These are phyloP conservation scores for Saccharomycopsis babjevae DNA, from an alignment of 805 yeast genomes.

Conservation along the genomic window DNA sequence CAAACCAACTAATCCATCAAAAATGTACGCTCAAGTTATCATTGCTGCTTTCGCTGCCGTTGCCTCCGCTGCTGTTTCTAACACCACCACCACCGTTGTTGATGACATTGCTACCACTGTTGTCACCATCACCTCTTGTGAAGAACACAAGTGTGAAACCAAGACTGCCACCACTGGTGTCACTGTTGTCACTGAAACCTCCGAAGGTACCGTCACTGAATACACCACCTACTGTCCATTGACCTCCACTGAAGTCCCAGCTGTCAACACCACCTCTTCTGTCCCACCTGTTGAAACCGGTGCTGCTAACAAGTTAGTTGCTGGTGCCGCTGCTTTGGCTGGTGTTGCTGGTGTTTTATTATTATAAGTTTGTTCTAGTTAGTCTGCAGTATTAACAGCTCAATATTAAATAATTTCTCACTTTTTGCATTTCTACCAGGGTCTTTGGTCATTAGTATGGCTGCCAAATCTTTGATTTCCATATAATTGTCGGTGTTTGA, in stretches of 20 bases:
- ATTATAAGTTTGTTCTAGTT: conserved; percentile 16
- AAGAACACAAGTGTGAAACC: conserved; percentile 19
- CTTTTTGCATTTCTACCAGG: neutral
- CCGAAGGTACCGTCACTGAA: conserved; percentile 24
- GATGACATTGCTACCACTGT: conserved; percentile 22
- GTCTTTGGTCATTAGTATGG: neutral
- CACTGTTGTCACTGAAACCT: conserved; percentile 20
- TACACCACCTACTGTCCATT: conserved; percentile 31
- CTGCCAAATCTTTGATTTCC: neutral
- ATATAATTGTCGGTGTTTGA: neutral
- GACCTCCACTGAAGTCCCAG: conserved; percentile 14
- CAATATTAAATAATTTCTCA: neutral
- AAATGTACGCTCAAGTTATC: conserved; percentile 15
- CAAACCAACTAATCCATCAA: conserved; percentile 25
- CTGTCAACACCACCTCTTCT: conserved; percentile 11
- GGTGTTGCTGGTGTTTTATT: conserved; percentile 25
- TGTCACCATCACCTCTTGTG: conserved; percentile 24
- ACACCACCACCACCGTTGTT: conserved; percentile 14
- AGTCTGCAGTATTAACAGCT: neutral
- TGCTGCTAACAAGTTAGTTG: conserved; percentile 18
- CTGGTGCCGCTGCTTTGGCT: conserved; percentile 23
- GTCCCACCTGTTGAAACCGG: conserved; percentile 9
- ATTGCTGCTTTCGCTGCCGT: conserved; percentile 10
- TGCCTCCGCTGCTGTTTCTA: conserved; percentile 11
- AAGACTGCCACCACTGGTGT: conserved; percentile 21